phyloP scores from a whole-genome alignment of 352 stramenopile genomes.

The Phytophthora cactorum region DNA sequence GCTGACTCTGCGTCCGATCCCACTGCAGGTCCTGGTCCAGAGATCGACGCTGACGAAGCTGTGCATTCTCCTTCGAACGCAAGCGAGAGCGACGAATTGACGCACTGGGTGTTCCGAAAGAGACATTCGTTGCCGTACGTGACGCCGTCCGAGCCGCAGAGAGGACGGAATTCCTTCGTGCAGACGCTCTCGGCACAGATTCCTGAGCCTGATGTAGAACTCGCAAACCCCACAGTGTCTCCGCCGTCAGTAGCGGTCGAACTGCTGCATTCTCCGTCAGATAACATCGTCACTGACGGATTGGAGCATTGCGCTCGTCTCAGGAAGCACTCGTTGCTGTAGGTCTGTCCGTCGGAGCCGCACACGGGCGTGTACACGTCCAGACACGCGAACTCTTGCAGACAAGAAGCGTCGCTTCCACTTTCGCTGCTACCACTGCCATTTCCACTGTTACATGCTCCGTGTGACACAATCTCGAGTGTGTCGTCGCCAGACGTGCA shows the following conservation, averaged over 20 bases:
- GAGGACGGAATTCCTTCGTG: slow-evolving; percentile 36
- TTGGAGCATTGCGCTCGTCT: slow-evolving; percentile 33
- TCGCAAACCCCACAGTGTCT: background rate
- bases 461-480: slow-evolving; percentile 31
- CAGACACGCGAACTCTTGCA: slow-evolving; percentile 35
- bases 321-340: slow-evolving; percentile 54
- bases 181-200: slow-evolving; percentile 26
- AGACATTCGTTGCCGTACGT: slow-evolving; percentile 60
- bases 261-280: slow-evolving; percentile 28
- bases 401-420: slow-evolving; percentile 5
- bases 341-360: slow-evolving; percentile 50
- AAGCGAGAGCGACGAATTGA: slow-evolving; percentile 29
- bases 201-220: slow-evolving; percentile 3
- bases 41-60: slow-evolving; percentile 6
- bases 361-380: slow-evolving; percentile 45
- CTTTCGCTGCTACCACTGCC: background rate
- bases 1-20: slow-evolving; percentile 9
- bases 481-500: slow-evolving; percentile 34
- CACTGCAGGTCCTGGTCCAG: slow-evolving; percentile 2
- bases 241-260: background rate
- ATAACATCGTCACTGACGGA: slow-evolving; percentile 25
- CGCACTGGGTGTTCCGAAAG: slow-evolving; percentile 40
- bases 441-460: slow-evolving; percentile 31
- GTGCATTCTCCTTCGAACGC: slow-evolving; percentile 34
- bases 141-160: slow-evolving; percentile 54